A percentile compares a stretch with the other conserved stretches of the same genome.
Evolutionary conservation across 2,329 filamentous ascomycete genomes (phyloP).

Genomic region (Coleophoma eucalyptorum): DNA sequence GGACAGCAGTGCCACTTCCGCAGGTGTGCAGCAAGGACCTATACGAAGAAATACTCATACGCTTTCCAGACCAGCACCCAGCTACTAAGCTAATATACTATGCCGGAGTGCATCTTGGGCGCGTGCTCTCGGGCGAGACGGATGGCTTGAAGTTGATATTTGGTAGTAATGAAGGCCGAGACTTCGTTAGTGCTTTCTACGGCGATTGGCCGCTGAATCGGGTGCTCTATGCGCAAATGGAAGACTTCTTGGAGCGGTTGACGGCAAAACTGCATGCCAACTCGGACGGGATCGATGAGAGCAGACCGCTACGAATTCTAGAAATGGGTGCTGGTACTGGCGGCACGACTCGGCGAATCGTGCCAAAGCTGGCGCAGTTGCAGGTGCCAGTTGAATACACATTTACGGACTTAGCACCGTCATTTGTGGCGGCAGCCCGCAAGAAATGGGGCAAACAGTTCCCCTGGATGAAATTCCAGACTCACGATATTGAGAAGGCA

Average conservation of each 20-base stretch:
- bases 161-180: slow-evolving; percentile 12
- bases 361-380: slow-evolving; percentile 19
- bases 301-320: slow-evolving; percentile 33
- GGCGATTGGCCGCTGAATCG: slow-evolving; percentile 14
- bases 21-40: slow-evolving; percentile 10
- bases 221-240: slow-evolving; percentile 4
- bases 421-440: slow-evolving; percentile 21
- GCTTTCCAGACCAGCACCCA: slow-evolving; percentile 27
- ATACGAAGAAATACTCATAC: slow-evolving; percentile 18
- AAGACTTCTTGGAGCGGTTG: slow-evolving; percentile 7
- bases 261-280: neutral
- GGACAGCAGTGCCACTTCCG: slow-evolving; percentile 10
- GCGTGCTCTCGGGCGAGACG: slow-evolving; percentile 13
- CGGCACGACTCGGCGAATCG: slow-evolving; percentile 32
- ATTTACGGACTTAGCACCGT: slow-evolving; percentile 37
- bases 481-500: slow-evolving; percentile 8
- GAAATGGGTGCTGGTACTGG: slow-evolving; percentile 41
- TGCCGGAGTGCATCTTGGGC: slow-evolving; percentile 10
- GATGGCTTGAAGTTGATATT: slow-evolving; percentile 21
- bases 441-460: slow-evolving; percentile 16
- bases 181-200: slow-evolving; percentile 19
- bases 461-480: slow-evolving; percentile 13
- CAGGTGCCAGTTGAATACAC: slow-evolving; percentile 32
- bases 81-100: slow-evolving; percentile 12
- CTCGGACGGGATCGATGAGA: too few species aligned